Percentiles rank a stretch among this genome's conserved stretches.
Conservation (phyloP, 441 rosid species). For the Mallotus japonicus region DNA sequence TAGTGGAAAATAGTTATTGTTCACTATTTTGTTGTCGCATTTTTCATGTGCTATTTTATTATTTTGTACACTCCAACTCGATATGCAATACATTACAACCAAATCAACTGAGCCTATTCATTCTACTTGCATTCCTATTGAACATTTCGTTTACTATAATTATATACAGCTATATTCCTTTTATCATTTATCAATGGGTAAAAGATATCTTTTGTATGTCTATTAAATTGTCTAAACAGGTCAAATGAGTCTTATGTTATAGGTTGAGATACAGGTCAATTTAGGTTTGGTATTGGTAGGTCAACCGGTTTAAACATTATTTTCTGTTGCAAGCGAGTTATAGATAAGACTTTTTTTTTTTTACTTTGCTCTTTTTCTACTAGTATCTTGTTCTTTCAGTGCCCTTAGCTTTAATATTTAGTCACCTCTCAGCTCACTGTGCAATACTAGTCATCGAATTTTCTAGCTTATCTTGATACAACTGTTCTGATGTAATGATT, state of each 20-base stretch:
- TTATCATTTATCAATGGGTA: not conserved
- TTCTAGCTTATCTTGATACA: not conserved
- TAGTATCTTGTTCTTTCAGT: not conserved
- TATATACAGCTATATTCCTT: not conserved
- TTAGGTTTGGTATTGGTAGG: not conserved
- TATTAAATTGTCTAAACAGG: not conserved
- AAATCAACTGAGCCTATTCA: not conserved
- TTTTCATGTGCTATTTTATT: no score
- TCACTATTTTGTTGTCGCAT: no score
- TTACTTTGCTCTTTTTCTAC: no score
- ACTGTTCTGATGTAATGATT: not conserved
- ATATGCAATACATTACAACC: not conserved
- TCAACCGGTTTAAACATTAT: not conserved
- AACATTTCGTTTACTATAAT: not conserved
- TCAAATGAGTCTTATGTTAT: not conserved
- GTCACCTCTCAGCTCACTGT: not conserved
- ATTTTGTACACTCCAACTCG: no score
- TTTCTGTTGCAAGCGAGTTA: not conserved
- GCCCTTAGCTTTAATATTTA: not conserved
- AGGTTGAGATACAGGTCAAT: not conserved
- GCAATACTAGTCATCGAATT: not conserved
- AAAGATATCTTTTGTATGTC: not conserved
- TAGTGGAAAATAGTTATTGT: no score
- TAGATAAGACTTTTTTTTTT: not conserved
- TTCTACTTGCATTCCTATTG: not conserved